Conservation (phyloP, 2,329 filamentous ascomycete species). For the Fusarium oligoseptatum region DNA sequence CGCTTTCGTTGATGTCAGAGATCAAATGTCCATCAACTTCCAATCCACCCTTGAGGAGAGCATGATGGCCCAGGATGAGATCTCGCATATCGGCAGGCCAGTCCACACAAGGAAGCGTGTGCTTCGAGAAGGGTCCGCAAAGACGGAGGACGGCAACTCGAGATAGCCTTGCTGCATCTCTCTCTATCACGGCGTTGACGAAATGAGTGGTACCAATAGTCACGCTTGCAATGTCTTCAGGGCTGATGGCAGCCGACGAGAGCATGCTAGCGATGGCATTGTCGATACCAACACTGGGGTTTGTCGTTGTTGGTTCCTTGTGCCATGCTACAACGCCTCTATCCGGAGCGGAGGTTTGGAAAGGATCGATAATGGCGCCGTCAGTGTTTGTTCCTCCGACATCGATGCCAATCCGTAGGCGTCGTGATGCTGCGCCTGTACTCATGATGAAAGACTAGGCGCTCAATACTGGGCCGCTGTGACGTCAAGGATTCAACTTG, state of each 20-base stretch:
- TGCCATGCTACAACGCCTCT: slow-evolving; percentile 63
- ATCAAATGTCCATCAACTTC: slow-evolving; percentile 66
- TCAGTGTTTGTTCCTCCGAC: slow-evolving; percentile 68
- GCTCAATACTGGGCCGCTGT: not conserved
- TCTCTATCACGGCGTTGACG: slow-evolving; percentile 69
- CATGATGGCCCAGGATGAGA: slow-evolving; percentile 61
- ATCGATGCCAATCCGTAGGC: slow-evolving; percentile 60
- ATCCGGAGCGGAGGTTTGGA: slow-evolving; percentile 49
- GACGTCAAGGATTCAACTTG: not conserved
- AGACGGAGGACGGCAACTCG: slow-evolving; percentile 68
- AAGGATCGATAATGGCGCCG: slow-evolving; percentile 63
- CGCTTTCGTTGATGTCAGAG: slow-evolving; percentile 57
- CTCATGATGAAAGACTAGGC: slow-evolving; percentile 31
- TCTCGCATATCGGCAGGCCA: slow-evolving; percentile 64
- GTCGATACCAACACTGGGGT: slow-evolving; percentile 62
- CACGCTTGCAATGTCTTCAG: slow-evolving; percentile 59
- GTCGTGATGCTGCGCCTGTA: slow-evolving; percentile 14
- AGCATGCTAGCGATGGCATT: slow-evolving; percentile 61
- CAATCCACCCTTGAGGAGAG: slow-evolving; percentile 62
- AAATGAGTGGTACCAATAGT: slow-evolving; percentile 71
- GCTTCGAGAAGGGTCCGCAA: slow-evolving; percentile 66
- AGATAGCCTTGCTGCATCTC: slow-evolving; percentile 61
- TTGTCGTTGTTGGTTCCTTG: slow-evolving; percentile 63
- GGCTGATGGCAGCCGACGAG: slow-evolving; percentile 47
- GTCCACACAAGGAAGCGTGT: slow-evolving; percentile 65